Evolutionary conservation across 148 eudicot species (phyloP).

Genomic region (Diospyros kaki): DNA sequence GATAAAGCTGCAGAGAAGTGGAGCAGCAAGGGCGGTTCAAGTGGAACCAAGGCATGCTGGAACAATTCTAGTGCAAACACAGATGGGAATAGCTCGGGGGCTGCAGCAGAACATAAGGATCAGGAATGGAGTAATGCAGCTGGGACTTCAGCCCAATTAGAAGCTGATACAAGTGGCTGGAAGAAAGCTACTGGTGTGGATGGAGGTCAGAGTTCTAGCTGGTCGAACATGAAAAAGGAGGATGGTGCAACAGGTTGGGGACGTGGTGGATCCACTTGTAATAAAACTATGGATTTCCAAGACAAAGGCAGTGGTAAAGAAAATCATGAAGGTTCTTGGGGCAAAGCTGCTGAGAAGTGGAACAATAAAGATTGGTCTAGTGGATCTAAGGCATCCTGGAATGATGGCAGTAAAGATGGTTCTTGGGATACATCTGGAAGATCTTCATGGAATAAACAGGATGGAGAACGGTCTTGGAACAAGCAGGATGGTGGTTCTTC

Average conservation of each 20-base stretch:
- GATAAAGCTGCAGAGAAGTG: constrained; percentile 20
- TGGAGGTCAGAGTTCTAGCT: background rate
- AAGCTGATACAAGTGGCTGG: constrained; percentile 11
- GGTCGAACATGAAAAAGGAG: too few relatives aligned
- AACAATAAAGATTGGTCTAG: background rate
- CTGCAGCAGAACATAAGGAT: constrained; percentile 18
- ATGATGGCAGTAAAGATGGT: background rate
- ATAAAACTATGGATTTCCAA: constrained; percentile 7
- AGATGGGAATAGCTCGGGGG: constrained; percentile 29
- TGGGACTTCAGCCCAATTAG: constrained; percentile 14
- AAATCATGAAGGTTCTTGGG: background rate
- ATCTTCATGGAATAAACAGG: constrained; percentile 9
- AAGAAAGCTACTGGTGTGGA: background rate
- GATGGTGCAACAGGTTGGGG: too few relatives aligned
- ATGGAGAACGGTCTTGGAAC: constrained; percentile 20
- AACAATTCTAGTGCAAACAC: too few relatives aligned
- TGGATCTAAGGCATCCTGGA: constrained; percentile 5
- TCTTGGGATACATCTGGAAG: constrained; percentile 6
- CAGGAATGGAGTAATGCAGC: constrained; percentile 5
- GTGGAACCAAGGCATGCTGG: constrained; percentile 14
- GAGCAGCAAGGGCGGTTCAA: constrained; percentile 17
- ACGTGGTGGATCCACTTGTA: constrained; percentile 11
- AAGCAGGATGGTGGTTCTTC: constrained; percentile 16
- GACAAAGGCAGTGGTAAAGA: background rate
- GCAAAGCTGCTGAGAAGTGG: constrained; percentile 6